These are phyloP conservation scores for Alternaria sp. DNA, from an alignment of 2,329 filamentous ascomycete species.

Conservation along the genomic window DNA sequence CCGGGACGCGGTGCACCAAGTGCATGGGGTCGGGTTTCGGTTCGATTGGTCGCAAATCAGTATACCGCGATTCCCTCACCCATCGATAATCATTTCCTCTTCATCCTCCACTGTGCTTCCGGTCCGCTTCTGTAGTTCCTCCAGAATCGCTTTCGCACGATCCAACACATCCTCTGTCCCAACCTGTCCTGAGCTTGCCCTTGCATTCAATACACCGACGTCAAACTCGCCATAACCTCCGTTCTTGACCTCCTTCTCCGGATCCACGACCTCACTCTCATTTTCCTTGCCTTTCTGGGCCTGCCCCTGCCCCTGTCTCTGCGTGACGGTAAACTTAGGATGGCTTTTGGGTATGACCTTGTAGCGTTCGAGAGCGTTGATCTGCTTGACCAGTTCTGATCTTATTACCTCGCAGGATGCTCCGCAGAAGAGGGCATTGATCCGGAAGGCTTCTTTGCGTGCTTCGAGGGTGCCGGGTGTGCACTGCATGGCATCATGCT, in stretches of 20 bases:
- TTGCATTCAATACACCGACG: conserved; percentile 87
- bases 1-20: not conserved
- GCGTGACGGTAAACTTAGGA: conserved; percentile 19
- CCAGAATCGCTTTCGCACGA: conserved; percentile 63
- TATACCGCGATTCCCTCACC: conserved; percentile 9
- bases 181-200: conserved; percentile 78
- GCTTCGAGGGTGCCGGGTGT: conserved; percentile 45
- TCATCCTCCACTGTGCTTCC: conserved; percentile 12
- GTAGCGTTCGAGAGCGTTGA: conserved; percentile 38
- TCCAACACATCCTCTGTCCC: conserved; percentile 84
- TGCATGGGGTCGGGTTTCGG: not conserved
- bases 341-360: conserved; percentile 41
- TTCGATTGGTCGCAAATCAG: not conserved
- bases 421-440: conserved; percentile 73
- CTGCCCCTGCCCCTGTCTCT: conserved; percentile 1
- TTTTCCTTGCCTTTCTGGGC: conserved; percentile 11
- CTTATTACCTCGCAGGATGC: conserved; percentile 65
- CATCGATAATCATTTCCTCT: conserved; percentile 28
- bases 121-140: conserved; percentile 33
- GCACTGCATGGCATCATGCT: conserved; percentile 42
- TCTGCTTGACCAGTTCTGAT: conserved; percentile 35
- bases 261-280: conserved; percentile 20
- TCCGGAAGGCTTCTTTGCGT: conserved; percentile 49
- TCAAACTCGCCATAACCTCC: conserved; percentile 67
- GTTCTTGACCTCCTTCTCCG: conserved; percentile 47